Evolutionary conservation across 805 yeast species (phyloP).

Genomic region (Lipomyces lipofer): DNA sequence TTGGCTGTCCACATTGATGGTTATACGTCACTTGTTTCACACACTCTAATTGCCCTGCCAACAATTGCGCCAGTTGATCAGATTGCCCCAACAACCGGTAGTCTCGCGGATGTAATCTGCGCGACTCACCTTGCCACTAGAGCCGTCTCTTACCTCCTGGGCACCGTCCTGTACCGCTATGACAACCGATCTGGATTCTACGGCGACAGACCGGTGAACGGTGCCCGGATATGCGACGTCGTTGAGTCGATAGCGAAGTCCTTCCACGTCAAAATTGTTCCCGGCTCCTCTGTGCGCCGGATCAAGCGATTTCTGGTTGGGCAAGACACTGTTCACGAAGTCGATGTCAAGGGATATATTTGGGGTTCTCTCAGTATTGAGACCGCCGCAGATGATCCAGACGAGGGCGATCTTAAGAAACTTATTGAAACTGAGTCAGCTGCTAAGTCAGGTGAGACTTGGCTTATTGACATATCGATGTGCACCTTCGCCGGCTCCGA

Average conservation of each 20-base stretch:
- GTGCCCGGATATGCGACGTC: conserved; percentile 64
- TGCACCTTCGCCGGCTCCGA: conserved; percentile 55
- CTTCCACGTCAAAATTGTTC: conserved; percentile 82
- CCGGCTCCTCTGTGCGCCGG: conserved; percentile 90
- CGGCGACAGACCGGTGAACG: conserved; percentile 51
- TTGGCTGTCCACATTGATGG: conserved; percentile 96
- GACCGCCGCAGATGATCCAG: conserved; percentile 30
- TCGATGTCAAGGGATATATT: conserved; percentile 83
- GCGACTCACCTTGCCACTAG: conserved; percentile 90
- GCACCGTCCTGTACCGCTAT: conserved; percentile 20
- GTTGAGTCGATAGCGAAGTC: conserved; percentile 87
- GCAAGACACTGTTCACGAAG: conserved; percentile 88
- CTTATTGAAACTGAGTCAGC: conserved; percentile 53
- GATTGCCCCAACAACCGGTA: conserved; percentile 70
- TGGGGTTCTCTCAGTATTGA: conserved; percentile 38
- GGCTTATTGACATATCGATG: conserved; percentile 79
- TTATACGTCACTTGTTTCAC: conserved; percentile 82
- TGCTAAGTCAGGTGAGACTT: conserved; percentile 80
- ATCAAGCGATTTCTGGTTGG: conserved; percentile 93
- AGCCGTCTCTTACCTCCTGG: conserved; percentile 71
- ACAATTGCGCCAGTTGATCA: conserved; percentile 48
- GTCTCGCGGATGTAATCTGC: conserved; percentile 83
- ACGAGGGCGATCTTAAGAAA: conserved; percentile 32
- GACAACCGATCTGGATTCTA: conserved; percentile 13
- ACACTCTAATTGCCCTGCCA: conserved; percentile 77